Conservation (phyloP, 805 yeast genomes). For the Candida silvatica region DNA sequence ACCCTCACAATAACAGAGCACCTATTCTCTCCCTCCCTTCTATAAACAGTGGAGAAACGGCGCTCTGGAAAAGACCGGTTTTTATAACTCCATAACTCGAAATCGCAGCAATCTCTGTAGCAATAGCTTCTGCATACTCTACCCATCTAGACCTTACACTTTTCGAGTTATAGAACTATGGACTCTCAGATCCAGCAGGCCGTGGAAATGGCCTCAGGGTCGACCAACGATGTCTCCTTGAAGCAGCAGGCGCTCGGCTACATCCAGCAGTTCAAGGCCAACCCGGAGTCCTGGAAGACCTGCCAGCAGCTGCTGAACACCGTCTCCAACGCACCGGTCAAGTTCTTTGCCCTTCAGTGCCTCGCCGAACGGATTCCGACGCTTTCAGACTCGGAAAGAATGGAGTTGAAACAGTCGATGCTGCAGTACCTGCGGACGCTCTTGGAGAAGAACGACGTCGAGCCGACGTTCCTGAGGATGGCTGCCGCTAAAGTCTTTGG, state of each 20-base stretch:
- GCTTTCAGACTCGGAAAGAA: constrained; percentile 36
- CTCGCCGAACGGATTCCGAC: constrained; percentile 46
- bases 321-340: constrained; percentile 37
- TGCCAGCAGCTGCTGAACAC: constrained; percentile 36
- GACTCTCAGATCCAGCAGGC: constrained; percentile 75
- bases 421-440: constrained; percentile 33
- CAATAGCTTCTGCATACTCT: background rate
- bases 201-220: constrained; percentile 66
- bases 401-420: constrained; percentile 36
- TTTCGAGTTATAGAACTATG: constrained; percentile 16
- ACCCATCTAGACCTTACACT: background rate
- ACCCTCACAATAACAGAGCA: background rate
- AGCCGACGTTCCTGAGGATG: constrained; percentile 41
- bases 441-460: constrained; percentile 17
- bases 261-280: constrained; percentile 42
- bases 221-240: constrained; percentile 50
- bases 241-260: constrained; percentile 54
- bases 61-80: background rate
- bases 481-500: constrained; percentile 50
- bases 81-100: background rate
- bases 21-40: background rate
- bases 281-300: constrained; percentile 47
- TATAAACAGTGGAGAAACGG: background rate
- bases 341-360: constrained; percentile 65
- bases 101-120: too few relatives aligned